Percentiles rank a stretch among this genome's conserved stretches.
phyloP scores from a whole-genome alignment of 176 grass and related monocot genomes.

The Paspalum notatum region DNA sequence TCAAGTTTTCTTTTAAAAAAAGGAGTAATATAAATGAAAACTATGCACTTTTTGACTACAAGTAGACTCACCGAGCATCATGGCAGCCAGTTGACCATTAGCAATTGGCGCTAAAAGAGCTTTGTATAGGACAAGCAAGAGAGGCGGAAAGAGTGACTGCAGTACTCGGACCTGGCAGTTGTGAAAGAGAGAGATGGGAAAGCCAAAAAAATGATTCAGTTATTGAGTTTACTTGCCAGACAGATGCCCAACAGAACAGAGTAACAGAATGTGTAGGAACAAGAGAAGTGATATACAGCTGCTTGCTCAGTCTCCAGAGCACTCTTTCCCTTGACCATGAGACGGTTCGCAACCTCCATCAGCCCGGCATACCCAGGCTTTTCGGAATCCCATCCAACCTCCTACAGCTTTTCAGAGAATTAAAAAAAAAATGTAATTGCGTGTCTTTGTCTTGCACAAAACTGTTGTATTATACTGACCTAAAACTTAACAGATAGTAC shows the following conservation, averaged over 20 bases:
- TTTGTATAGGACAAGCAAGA: slow-evolving; percentile 81
- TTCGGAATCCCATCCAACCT: slow-evolving; percentile 88
- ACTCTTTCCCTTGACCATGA: slow-evolving; percentile 80
- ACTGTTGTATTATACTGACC: not conserved
- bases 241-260: not conserved
- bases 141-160: slow-evolving; percentile 69
- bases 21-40: not conserved
- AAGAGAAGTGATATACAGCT: slow-evolving; percentile 52
- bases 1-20: not conserved
- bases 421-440: slow-evolving; percentile 4
- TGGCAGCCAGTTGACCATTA: slow-evolving; percentile 69
- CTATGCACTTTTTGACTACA: slow-evolving; percentile 7
- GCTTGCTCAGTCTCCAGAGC: slow-evolving; percentile 68
- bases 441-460: not conserved
- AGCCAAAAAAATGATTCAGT: not conserved
- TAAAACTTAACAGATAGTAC: not conserved
- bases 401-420: slow-evolving; percentile 79
- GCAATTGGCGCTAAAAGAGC: slow-evolving; percentile 72
- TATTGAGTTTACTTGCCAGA: not conserved
- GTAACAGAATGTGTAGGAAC: not conserved
- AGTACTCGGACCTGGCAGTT: slow-evolving; percentile 72
- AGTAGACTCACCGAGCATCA: slow-evolving; percentile 72
- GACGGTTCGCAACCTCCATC: slow-evolving; percentile 77
- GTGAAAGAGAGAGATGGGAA: not conserved
- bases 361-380: slow-evolving; percentile 72